phyloP scores from a whole-genome alignment of 2,329 filamentous ascomycete genomes.

The Didymella keratinophila region DNA sequence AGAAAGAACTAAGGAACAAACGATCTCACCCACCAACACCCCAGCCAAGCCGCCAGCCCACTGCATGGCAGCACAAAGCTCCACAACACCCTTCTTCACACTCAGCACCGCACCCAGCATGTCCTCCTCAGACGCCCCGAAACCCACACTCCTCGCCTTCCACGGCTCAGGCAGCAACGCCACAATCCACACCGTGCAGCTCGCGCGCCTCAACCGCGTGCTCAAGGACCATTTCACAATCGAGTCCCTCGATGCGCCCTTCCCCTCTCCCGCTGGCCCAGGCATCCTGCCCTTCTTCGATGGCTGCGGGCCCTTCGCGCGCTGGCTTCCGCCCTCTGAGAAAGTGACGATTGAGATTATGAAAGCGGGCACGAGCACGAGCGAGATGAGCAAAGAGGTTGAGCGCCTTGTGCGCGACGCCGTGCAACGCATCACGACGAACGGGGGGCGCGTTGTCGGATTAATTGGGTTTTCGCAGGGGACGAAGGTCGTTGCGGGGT shows the following conservation, averaged over 20 bases:
- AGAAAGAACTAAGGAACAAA: neutral
- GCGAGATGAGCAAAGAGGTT: constrained; percentile 29
- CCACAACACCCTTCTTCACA: constrained; percentile 6
- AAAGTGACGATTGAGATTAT: constrained; percentile 29
- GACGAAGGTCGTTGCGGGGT: constrained; percentile 44
- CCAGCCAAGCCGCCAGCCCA: neutral
- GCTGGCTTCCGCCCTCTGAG: constrained; percentile 40
- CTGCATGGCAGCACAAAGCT: constrained; percentile 1
- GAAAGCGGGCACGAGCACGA: constrained; percentile 22
- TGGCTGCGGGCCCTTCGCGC: constrained; percentile 47
- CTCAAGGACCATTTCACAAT: constrained; percentile 39
- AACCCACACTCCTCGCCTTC: constrained; percentile 47
- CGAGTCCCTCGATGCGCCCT: constrained; percentile 40
- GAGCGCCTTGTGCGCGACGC: constrained; percentile 31
- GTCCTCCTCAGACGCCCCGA: constrained; percentile 14
- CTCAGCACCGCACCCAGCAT: constrained; percentile 7
- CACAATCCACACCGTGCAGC: constrained; percentile 44
- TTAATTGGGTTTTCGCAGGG: constrained; percentile 47
- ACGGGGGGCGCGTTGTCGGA: constrained; percentile 40
- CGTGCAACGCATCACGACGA: constrained; percentile 20
- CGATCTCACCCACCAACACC: neutral
- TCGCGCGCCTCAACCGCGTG: constrained; percentile 39
- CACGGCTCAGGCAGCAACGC: constrained; percentile 48
- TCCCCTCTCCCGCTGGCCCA: constrained; percentile 44
- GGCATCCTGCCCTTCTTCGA: constrained; percentile 51